phyloP scores from a whole-genome alignment of 768 basidiomycete species.

The Lyophyllum semitale region DNA sequence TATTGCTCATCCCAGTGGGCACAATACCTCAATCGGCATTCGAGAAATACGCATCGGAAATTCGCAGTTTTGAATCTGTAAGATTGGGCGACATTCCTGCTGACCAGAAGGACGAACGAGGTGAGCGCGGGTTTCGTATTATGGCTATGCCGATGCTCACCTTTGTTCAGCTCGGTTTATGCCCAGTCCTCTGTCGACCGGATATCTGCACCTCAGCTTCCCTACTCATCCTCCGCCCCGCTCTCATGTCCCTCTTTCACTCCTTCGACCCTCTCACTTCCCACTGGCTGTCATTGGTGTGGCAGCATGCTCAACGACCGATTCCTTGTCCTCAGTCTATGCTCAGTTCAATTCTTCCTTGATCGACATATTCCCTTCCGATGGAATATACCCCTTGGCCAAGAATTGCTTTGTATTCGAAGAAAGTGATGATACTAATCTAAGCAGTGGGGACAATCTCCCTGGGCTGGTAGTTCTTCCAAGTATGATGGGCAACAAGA shows the following conservation, averaged over 20 bases:
- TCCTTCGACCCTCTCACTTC: constrained; percentile 80
- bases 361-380: constrained; percentile 64
- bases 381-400: constrained; percentile 74
- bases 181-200: constrained; percentile 74
- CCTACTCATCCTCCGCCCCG: constrained; percentile 73
- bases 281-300: constrained; percentile 90
- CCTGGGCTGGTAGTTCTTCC: constrained; percentile 80
- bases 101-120: constrained; percentile 75
- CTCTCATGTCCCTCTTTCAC: constrained; percentile 65
- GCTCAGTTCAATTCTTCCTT: constrained; percentile 69
- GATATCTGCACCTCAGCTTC: constrained; percentile 80
- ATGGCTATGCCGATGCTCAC: neutral
- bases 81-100: constrained; percentile 83
- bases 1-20: constrained; percentile 88
- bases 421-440: constrained; percentile 59
- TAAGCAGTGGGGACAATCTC: constrained; percentile 56
- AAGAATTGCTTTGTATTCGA: constrained; percentile 88
- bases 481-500: constrained; percentile 84
- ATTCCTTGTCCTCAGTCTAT: constrained; percentile 53
- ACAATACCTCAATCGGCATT: constrained; percentile 68
- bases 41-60: constrained; percentile 71
- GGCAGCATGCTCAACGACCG: constrained; percentile 62
- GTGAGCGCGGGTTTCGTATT: constrained; percentile 36
- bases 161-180: constrained; percentile 76
- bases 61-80: constrained; percentile 72